A percentile compares a stretch with the other conserved stretches of the same genome.
Conservation (phyloP, 768 basidiomycete genomes). For the Boletus pseudo-olivaceus region DNA sequence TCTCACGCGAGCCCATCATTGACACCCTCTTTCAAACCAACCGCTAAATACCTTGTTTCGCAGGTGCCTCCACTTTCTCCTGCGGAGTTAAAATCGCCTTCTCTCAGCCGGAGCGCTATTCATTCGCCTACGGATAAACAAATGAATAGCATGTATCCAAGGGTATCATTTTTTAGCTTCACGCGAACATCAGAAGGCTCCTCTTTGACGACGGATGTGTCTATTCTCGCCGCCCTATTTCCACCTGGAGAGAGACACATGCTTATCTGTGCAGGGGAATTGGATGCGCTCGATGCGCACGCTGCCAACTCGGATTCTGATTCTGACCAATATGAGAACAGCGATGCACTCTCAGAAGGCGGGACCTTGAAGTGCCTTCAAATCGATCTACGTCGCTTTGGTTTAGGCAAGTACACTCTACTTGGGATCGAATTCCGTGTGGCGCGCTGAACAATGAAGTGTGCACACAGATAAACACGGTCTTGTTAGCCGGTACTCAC, state of each 20-base stretch:
- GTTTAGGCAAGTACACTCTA: constrained; percentile 48
- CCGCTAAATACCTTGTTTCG: constrained; percentile 37
- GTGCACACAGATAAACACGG: constrained; percentile 63
- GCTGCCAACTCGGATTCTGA: constrained; percentile 29
- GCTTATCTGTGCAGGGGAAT: constrained; percentile 69
- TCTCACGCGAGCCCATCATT: constrained; percentile 28
- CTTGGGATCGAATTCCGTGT: neutral
- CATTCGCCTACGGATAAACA: constrained; percentile 16
- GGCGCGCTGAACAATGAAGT: constrained; percentile 1
- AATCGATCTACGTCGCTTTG: constrained; percentile 70
- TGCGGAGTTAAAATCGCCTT: constrained; percentile 12
- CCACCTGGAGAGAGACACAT: constrained; percentile 68
- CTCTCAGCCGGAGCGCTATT: constrained; percentile 7
- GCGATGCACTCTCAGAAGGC: constrained; percentile 30
- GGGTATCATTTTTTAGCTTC: constrained; percentile 77
- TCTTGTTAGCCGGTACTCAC: constrained; percentile 72
- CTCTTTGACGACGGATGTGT: constrained; percentile 69
- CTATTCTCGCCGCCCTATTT: constrained; percentile 65
- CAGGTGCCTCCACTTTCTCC: constrained; percentile 34
- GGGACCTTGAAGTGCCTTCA: constrained; percentile 64
- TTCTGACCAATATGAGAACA: constrained; percentile 39
- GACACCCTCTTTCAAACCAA: constrained; percentile 33
- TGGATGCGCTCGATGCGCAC: constrained; percentile 53
- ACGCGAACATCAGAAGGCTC: constrained; percentile 75
- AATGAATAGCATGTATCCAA: constrained; percentile 3